phyloP scores from a whole-genome alignment of 2,329 filamentous ascomycete species.

The Paecilomyces fulvus region DNA sequence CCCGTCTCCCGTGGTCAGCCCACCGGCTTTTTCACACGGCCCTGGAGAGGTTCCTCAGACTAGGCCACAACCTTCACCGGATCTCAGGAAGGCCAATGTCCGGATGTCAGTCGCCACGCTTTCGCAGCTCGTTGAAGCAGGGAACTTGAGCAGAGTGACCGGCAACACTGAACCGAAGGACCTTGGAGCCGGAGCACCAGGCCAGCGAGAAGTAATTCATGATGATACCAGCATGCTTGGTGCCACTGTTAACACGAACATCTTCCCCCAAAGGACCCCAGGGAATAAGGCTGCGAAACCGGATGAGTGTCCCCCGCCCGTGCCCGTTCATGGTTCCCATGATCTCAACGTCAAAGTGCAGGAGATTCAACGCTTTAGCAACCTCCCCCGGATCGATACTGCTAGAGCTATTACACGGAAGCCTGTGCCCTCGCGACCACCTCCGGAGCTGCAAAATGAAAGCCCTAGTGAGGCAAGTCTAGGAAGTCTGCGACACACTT shows the following conservation, averaged over 20 bases:
- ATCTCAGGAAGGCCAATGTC: constrained; percentile 71
- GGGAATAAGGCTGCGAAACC: constrained; percentile 4
- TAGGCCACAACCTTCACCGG: constrained; percentile 64
- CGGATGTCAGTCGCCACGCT: constrained; percentile 77
- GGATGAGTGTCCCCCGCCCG: constrained; percentile 3
- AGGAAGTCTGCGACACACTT: constrained; percentile 34
- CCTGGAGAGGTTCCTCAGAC: constrained; percentile 61
- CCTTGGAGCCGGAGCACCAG: constrained; percentile 32
- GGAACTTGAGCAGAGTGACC: constrained; percentile 39
- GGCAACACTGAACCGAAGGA: constrained; percentile 29
- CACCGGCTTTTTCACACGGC: constrained; percentile 71
- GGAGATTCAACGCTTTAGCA: not conserved
- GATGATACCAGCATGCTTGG: constrained; percentile 21
- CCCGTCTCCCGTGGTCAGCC: constrained; percentile 67
- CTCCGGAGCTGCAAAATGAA: not conserved
- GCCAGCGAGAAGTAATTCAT: constrained; percentile 33
- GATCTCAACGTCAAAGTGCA: not conserved
- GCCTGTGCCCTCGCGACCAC: constrained; percentile 39
- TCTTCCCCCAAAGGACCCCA: constrained; percentile 5
- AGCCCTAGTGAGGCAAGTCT: constrained; percentile 26
- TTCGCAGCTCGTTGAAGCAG: constrained; percentile 66
- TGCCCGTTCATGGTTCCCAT: constrained; percentile 4
- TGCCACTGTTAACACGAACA: constrained; percentile 21
- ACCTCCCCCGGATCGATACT: constrained; percentile 26
- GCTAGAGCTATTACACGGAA: constrained; percentile 44